phyloP scores from a whole-genome alignment of 1,284 basidiomycete genomes.

The Cutaneotrichosporon cavernicola region DNA sequence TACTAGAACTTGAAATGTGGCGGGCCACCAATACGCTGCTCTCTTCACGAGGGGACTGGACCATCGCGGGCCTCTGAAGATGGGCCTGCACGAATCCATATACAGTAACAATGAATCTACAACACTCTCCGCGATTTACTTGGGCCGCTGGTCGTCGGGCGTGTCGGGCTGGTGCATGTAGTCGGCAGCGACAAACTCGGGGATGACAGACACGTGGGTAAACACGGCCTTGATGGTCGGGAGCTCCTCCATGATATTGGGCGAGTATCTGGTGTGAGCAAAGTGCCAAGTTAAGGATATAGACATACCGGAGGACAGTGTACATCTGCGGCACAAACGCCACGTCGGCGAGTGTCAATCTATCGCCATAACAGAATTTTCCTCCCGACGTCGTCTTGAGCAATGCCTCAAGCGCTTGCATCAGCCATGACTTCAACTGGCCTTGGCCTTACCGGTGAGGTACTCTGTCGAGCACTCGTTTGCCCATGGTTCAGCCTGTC shows the following conservation, averaged over 20 bases:
- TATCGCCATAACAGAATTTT: conserved; percentile 23
- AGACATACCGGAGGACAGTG: conserved; percentile 20
- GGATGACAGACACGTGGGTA: conserved; percentile 17
- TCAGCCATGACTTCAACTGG: neutral
- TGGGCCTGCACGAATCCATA: no score
- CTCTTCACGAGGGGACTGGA: no score
- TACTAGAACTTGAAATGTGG: no score
- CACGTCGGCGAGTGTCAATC: conserved; percentile 22
- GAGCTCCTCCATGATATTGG: conserved; percentile 6
- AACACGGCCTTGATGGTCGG: conserved; percentile 16
- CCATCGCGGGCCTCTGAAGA: no score
- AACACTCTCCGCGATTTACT: neutral
- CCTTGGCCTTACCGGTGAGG: conserved; percentile 6
- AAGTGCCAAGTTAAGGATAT: neutral
- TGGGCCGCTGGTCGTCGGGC: conserved; percentile 1
- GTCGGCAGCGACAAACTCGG: conserved; percentile 25
- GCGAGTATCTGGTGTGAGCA: conserved; percentile 5
- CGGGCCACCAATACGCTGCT: no score
- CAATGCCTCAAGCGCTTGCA: conserved; percentile 19
- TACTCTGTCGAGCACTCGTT: conserved; percentile 4
- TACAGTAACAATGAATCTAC: no score
- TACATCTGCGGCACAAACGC: conserved; percentile 23
- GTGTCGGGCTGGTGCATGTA: conserved; percentile 28
- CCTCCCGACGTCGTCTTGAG: conserved; percentile 10
- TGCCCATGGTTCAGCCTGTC: conserved; percentile 17